These are phyloP conservation scores for Candida freyschussii DNA, from an alignment of 1,139 yeast species.

Conservation along the genomic window DNA sequence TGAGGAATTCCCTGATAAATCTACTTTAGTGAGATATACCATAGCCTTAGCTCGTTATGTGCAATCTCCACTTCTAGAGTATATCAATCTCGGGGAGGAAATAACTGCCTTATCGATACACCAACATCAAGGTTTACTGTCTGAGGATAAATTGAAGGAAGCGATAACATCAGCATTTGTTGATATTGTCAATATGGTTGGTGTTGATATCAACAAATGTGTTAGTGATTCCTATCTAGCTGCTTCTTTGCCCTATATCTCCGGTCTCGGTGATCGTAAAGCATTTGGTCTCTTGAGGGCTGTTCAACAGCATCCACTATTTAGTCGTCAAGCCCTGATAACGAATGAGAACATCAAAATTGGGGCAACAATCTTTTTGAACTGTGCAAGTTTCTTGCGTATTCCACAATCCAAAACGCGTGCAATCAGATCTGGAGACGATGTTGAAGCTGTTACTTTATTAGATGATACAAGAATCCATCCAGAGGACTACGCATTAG, in stretches of 20 bases:
- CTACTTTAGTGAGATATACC: conserved; percentile 78
- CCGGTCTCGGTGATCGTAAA: conserved; percentile 95
- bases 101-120: conserved; percentile 68
- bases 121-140: conserved; percentile 67
- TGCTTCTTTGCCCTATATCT: conserved; percentile 64
- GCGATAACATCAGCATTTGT: conserved; percentile 82
- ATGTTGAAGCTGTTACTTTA: conserved; percentile 60
- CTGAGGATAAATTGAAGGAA: conserved; percentile 57
- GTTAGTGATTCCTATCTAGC: conserved; percentile 71
- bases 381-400: conserved; percentile 85
- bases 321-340: conserved; percentile 67
- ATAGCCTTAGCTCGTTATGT: conserved; percentile 86
- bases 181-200: conserved; percentile 85
- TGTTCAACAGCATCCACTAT: conserved; percentile 67
- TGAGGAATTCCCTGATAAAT: conserved; percentile 81
- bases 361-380: conserved; percentile 77
- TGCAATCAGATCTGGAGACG: conserved; percentile 36
- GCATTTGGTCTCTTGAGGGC: conserved; percentile 83
- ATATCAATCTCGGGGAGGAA: conserved; percentile 73
- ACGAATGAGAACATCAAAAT: conserved; percentile 61
- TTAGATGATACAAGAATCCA: conserved; percentile 95
- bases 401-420: conserved; percentile 57
- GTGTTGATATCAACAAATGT: conserved; percentile 90
- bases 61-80: conserved; percentile 88
- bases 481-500: conserved; percentile 95